Conservation (phyloP, 768 basidiomycete species). For the Ramaria rubella region DNA sequence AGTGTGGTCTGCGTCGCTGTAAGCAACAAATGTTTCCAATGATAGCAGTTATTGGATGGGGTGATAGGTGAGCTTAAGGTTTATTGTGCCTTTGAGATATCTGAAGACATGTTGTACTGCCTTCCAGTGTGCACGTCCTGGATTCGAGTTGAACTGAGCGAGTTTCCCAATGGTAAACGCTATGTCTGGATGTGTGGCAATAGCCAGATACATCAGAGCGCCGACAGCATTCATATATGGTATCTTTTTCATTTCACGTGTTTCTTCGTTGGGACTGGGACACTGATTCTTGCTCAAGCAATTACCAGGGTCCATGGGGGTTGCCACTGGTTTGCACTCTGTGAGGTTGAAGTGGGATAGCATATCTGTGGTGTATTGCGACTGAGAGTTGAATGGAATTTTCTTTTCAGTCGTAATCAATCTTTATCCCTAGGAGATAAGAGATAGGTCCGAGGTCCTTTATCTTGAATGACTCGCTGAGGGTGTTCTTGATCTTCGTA, state of each 20-base stretch:
- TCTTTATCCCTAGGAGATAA: not conserved
- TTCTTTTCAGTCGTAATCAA: not conserved
- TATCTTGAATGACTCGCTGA: not conserved
- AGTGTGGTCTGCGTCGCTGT: constrained; percentile 25
- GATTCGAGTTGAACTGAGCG: constrained; percentile 16
- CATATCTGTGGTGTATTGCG: constrained; percentile 3
- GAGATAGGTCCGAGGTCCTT: not conserved
- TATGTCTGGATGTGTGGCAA: no score
- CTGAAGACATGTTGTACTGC: constrained; percentile 15
- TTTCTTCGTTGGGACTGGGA: no score
- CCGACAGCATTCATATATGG: no score
- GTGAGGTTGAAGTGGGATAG: constrained; percentile 14
- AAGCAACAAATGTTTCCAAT: not conserved
- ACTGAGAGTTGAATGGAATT: not conserved
- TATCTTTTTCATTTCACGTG: no score
- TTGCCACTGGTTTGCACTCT: constrained; percentile 15
- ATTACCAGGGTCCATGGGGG: constrained; percentile 16
- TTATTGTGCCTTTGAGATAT: constrained; percentile 14
- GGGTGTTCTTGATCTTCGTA: constrained; percentile 19
- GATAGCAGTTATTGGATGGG: constrained; percentile 14
- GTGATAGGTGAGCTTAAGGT: no score
- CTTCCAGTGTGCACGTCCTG: constrained; percentile 10
- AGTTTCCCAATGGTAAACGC: constrained; percentile 24
- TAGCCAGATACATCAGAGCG: no score
- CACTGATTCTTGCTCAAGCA: constrained; percentile 8